Base-by-base conservation (phyloP, 306 rosid species). In the Prunus fruticosa region DNA sequence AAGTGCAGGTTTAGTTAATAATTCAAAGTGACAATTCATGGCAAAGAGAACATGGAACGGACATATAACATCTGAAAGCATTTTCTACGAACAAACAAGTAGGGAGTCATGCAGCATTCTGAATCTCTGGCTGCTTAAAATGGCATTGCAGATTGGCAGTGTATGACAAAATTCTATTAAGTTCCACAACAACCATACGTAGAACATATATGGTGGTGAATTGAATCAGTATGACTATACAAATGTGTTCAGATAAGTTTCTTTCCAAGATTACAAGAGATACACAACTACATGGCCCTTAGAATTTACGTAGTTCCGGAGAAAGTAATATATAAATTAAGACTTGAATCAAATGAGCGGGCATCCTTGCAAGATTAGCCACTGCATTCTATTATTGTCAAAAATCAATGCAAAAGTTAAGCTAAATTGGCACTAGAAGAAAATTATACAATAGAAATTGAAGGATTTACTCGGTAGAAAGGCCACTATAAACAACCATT, bases 11-110 rank as follows among this genome's bases (percentile, higher is more conserved):
- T 57, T 22, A 50, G 32, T 62, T 43, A 5, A 75, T 18, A 72
- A 64, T 47, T 27, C 43, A 64, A 53, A 22, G 47, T 74, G 65
- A 81, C 68, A 72, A 58, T 4, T 20, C 13, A 28, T 8, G 20
- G 32, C 19, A 4, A 43, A 47, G 13, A 72, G 30, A 25, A 49
- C 12, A 45, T 8, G 69, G 66, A 50, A 30, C 34, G n/a, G 50
- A 82, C 25, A 60, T 76, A 54, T 51, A 68, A 25, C 22, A 38
- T 53, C 58, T 57, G 65, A 62, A 63, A 38, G 38, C 47, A 28
- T 52, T 57, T 54, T 12, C 66, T 67, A 65, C 19, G 16, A 69
- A 69, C 47, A 51, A n/a, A 47, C 14, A 2, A 28, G 9, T 13
- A 12, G 25, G 50, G 4, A 28, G 56, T 69, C 11, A 56, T 25